phyloP scores from a whole-genome alignment of 2,329 filamentous ascomycete genomes.

The Aspergillus novoparasiticus region DNA sequence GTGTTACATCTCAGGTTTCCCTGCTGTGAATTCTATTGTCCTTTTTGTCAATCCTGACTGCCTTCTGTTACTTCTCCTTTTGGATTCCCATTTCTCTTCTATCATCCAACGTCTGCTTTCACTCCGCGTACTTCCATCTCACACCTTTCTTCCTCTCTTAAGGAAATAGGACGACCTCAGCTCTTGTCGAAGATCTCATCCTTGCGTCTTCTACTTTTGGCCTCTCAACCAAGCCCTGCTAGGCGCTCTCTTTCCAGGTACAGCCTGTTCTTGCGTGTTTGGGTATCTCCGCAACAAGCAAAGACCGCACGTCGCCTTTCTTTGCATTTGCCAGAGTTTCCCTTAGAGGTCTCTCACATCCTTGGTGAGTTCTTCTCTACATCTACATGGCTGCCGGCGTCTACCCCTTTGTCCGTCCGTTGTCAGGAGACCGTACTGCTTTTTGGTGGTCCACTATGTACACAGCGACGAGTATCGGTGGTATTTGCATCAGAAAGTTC shows the following conservation, averaged over 20 bases:
- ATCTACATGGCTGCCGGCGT: neutral
- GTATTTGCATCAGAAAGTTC: neutral
- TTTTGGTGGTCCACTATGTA: neutral
- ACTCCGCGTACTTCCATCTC: neutral
- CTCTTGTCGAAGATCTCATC: neutral
- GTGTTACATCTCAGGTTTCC: neutral
- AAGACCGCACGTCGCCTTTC: neutral
- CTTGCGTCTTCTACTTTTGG: neutral
- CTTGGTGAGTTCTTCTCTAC: neutral
- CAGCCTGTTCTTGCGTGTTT: neutral
- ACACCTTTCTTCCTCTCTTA: neutral
- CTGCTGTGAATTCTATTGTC: neutral
- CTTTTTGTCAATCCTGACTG: neutral
- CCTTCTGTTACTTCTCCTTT: slow-evolving; percentile 3
- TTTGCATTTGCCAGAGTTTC: neutral
- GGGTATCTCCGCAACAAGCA: neutral
- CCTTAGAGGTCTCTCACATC: neutral
- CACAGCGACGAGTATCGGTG: neutral
- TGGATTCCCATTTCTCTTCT: neutral
- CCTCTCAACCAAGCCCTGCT: neutral
- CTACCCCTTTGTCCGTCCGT: neutral
- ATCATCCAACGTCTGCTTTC: neutral
- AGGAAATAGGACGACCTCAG: neutral
- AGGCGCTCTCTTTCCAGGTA: neutral
- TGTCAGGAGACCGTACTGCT: neutral